These are phyloP conservation scores for Annona cherimola DNA, from an alignment of 164 flowering plant species.

Conservation along the genomic window DNA sequence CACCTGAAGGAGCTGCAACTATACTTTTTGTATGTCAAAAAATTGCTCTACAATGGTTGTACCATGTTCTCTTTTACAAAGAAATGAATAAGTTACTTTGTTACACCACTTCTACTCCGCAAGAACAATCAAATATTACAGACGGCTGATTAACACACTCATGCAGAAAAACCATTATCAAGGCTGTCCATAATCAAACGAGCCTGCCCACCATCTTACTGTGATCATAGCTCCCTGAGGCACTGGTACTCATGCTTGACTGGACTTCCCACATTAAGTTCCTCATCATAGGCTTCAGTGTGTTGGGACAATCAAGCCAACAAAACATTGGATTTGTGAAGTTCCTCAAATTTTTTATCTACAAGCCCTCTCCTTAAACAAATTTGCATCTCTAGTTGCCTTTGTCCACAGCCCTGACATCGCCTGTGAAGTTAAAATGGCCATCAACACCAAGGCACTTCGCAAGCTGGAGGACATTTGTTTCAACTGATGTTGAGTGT, in stretches of 20 bases:
- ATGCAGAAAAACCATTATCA: neutral
- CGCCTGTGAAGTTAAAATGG: slow-evolving; percentile 35
- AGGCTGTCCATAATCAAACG: neutral
- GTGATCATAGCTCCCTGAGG: neutral
- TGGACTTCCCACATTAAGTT: neutral
- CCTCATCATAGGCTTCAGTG: neutral
- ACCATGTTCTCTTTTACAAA: slow-evolving; percentile 1
- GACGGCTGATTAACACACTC: neutral
- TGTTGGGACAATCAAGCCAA: slow-evolving; percentile 1
- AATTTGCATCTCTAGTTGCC: slow-evolving; percentile 7
- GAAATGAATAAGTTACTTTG: neutral
- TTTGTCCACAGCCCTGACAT: neutral
- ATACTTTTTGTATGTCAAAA: neutral
- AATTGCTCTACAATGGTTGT: slow-evolving; percentile 2
- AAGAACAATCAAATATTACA: slow-evolving; percentile 3
- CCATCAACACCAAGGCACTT: slow-evolving; percentile 45
- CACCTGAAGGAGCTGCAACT: neutral
- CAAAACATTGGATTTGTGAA: slow-evolving; percentile 4
- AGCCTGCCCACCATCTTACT: slow-evolving; percentile 4
- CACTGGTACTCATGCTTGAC: neutral
- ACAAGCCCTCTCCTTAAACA: neutral
- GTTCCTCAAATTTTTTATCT: neutral
- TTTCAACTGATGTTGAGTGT: slow-evolving; percentile 39
- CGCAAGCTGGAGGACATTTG: slow-evolving; percentile 49
- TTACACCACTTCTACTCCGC: neutral